phyloP scores from a whole-genome alignment of 2,329 filamentous ascomycete species.

The Cytospora mali region DNA sequence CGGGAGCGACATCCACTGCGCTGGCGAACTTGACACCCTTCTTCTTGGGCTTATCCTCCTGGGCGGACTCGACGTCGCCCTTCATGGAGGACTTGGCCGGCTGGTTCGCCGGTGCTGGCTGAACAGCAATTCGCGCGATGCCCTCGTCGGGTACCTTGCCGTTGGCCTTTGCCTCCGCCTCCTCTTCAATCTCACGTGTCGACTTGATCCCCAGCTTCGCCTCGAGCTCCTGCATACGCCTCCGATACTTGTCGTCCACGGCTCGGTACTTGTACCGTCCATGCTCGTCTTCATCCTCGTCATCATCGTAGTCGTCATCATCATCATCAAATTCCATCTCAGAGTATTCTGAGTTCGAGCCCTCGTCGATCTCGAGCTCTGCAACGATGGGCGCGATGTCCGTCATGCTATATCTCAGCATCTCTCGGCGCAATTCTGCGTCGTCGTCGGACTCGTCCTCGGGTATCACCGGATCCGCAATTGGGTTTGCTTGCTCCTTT shows the following conservation, averaged over 20 bases:
- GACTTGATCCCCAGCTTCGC: conserved; percentile 67
- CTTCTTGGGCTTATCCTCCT: conserved; percentile 39
- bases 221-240: conserved; percentile 85
- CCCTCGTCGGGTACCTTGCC: conserved; percentile 44
- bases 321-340: conserved; percentile 48
- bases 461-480: conserved; percentile 59
- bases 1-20: conserved; percentile 68
- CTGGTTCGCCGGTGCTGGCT: conserved; percentile 32
- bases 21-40: conserved; percentile 85
- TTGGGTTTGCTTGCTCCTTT: conserved; percentile 54
- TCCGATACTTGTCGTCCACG: conserved; percentile 73
- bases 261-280: conserved; percentile 71
- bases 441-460: conserved; percentile 80
- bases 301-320: conserved; percentile 51
- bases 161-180: conserved; percentile 30
- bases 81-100: conserved; percentile 37
- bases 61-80: conserved; percentile 29
- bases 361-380: conserved; percentile 80
- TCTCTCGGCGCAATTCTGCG: conserved; percentile 77
- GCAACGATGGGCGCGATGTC: conserved; percentile 93
- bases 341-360: conserved; percentile 43
- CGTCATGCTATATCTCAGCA: conserved; percentile 86
- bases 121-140: conserved; percentile 60
- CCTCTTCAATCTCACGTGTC: conserved; percentile 41
- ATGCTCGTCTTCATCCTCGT: conserved; percentile 63